Evolutionary conservation across 306 rosid species (phyloP).

Genomic region (Lathyrus aphaca): DNA sequence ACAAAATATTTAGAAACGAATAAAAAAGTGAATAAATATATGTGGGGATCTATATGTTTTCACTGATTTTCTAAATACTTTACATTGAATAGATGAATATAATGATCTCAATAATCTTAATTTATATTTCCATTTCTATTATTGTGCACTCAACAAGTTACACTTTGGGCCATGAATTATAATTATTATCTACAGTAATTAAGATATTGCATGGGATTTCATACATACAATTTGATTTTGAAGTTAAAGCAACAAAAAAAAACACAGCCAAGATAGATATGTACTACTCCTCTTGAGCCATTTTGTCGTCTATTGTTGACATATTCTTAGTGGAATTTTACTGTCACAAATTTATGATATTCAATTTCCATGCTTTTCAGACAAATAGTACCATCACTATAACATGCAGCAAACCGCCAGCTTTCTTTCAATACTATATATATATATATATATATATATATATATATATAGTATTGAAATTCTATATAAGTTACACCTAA

Average conservation of each 20-base stretch:
- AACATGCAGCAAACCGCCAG: constrained; percentile 38
- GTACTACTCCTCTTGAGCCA: constrained; percentile 13
- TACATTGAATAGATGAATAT: neutral
- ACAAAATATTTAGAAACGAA: too few species aligned
- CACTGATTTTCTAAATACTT: too few species aligned
- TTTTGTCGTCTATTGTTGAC: constrained; percentile 87
- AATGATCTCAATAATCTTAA: neutral
- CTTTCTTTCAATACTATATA: constrained; percentile 11
- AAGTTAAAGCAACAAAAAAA: neutral
- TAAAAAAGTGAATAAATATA: too few species aligned
- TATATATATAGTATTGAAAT: neutral
- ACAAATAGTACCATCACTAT: constrained; percentile 46
- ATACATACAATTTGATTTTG: constrained; percentile 41
- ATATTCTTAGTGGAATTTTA: constrained; percentile 23
- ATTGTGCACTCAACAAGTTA: constrained; percentile 70
- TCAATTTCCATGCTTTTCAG: constrained; percentile 54
- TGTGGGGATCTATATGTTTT: too few species aligned
- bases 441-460: neutral
- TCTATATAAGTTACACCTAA: neutral
- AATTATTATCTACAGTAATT: constrained; percentile 36
- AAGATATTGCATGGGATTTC: constrained; percentile 54
- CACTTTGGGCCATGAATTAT: constrained; percentile 44
- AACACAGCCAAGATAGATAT: neutral
- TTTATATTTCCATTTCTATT: constrained; percentile 37
- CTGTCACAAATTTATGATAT: constrained; percentile 35